phyloP scores from a whole-genome alignment of 2,329 filamentous ascomycete species.

The Sporothrix globosa region DNA sequence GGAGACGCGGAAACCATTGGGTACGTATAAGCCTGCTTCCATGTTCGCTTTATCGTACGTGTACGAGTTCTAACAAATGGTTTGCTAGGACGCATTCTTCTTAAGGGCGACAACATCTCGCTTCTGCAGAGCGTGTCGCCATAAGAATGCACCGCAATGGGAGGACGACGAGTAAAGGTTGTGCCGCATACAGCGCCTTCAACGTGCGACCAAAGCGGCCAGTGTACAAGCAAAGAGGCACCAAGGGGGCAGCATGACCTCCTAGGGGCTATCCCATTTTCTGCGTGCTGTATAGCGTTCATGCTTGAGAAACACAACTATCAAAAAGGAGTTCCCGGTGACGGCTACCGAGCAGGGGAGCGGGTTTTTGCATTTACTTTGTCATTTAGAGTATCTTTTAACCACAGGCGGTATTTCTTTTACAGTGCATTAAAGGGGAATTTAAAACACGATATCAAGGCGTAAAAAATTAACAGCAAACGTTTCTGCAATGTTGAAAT shows the following conservation, averaged over 20 bases:
- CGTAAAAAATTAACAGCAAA: not conserved
- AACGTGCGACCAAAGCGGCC: no score
- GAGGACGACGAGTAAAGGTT: not conserved
- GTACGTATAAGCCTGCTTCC: constrained; percentile 53
- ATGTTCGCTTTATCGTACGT: not conserved
- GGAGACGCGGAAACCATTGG: constrained; percentile 76
- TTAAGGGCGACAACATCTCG: constrained; percentile 87
- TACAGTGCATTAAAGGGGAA: not conserved
- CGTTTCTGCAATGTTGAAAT: constrained; percentile 26
- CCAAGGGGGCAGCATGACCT: not conserved
- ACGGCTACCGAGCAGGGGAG: not conserved
- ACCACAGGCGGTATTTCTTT: not conserved
- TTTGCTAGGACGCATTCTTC: constrained; percentile 72
- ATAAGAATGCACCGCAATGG: not conserved
- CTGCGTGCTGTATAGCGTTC: not conserved
- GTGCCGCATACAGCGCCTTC: not conserved
- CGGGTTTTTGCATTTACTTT: not conserved
- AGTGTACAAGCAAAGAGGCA: not conserved
- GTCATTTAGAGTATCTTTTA: constrained; percentile 13
- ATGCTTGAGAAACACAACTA: not conserved
- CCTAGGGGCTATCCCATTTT: not conserved
- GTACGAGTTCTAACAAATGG: not conserved
- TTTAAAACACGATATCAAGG: not conserved
- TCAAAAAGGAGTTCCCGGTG: not conserved
- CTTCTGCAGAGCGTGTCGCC: constrained; percentile 65